Evolutionary conservation across 2,329 filamentous ascomycete species (phyloP).

Genomic region (Sporothrix brasiliensis): DNA sequence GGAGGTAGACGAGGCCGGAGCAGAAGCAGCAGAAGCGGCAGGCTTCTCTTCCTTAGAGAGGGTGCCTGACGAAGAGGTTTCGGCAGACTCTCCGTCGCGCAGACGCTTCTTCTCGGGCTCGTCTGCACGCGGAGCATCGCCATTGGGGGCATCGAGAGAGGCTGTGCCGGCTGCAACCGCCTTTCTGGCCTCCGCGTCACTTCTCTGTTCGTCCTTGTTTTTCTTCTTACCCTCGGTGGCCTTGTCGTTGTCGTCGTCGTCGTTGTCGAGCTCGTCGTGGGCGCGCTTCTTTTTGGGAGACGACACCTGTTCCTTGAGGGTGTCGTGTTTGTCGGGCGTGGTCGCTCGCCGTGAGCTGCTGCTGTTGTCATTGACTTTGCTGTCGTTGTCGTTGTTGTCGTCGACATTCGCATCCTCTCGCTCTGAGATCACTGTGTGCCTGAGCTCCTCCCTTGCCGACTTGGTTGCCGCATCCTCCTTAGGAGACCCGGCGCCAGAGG

Average conservation of each 20-base stretch:
- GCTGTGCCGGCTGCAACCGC: conserved; percentile 45
- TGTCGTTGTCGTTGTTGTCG: conserved; percentile 30
- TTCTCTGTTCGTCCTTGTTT: conserved; percentile 45
- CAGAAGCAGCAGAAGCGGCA: conserved; percentile 48
- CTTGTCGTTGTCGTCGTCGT: conserved; percentile 43
- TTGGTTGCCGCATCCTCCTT: conserved; percentile 66
- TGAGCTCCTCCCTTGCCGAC: conserved; percentile 65
- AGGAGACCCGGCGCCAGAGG: conserved; percentile 41
- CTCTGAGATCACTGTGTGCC: conserved; percentile 65
- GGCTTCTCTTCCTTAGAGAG: conserved; percentile 23
- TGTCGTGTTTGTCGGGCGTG: conserved; percentile 40
- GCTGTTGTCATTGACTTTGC: conserved; percentile 38
- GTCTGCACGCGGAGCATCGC: conserved; percentile 39
- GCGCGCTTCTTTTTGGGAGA: conserved; percentile 70
- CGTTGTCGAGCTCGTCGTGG: conserved; percentile 60
- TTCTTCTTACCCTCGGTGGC: conserved; percentile 46
- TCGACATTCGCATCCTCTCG: conserved; percentile 40
- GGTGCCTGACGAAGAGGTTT: not conserved
- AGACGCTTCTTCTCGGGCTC: conserved; percentile 69
- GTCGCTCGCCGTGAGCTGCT: conserved; percentile 31
- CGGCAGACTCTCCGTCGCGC: conserved; percentile 50
- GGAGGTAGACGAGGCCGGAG: conserved; percentile 34
- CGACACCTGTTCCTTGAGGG: conserved; percentile 54
- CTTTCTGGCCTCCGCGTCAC: not conserved
- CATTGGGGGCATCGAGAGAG: conserved; percentile 41